These are phyloP conservation scores for Ogataea pignaliae DNA, from an alignment of 805 yeast genomes.

Conservation along the genomic window DNA sequence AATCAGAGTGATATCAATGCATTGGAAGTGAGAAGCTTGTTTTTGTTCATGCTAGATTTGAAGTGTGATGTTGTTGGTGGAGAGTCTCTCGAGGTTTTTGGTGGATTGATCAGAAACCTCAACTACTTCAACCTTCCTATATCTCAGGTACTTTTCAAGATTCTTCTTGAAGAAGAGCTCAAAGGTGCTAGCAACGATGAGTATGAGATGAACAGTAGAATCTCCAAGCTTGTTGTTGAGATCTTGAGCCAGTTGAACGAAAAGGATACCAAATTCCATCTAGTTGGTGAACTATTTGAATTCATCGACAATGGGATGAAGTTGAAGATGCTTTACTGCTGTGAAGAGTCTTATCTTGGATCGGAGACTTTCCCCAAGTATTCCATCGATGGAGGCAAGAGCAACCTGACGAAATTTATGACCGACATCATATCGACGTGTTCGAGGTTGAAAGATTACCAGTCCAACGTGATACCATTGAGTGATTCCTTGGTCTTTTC, in stretches of 20 bases:
- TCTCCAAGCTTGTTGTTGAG: slow-evolving; percentile 6
- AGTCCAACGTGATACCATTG: slow-evolving; percentile 17
- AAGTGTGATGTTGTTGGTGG: slow-evolving; percentile 4
- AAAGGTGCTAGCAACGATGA: slow-evolving; percentile 3
- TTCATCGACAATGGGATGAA: slow-evolving; percentile 31
- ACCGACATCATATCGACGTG: slow-evolving; percentile 45
- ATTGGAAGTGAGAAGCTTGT: slow-evolving; percentile 10
- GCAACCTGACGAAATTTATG: slow-evolving; percentile 34
- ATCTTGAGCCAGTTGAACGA: slow-evolving; percentile 12
- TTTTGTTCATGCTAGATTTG: slow-evolving; percentile 12
- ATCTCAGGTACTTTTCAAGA: slow-evolving; percentile 36
- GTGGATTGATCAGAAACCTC: slow-evolving; percentile 22
- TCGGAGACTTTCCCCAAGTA: slow-evolving; percentile 37
- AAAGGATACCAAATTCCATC: slow-evolving; percentile 9
- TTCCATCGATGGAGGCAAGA: slow-evolving; percentile 9
- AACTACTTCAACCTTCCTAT: slow-evolving; percentile 40
- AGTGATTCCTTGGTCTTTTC: slow-evolving; percentile 39
- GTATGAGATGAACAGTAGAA: slow-evolving; percentile 6
- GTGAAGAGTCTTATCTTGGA: slow-evolving; percentile 39
- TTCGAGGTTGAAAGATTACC: slow-evolving; percentile 28
- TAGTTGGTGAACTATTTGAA: slow-evolving; percentile 37
- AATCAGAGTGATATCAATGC: slow-evolving; percentile 7
- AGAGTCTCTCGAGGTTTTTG: neutral
- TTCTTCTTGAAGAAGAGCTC: slow-evolving; percentile 23
- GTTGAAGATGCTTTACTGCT: slow-evolving; percentile 29